Evolutionary conservation across 2,329 filamentous ascomycete genomes (phyloP).

Genomic region (Fusarium palustre): DNA sequence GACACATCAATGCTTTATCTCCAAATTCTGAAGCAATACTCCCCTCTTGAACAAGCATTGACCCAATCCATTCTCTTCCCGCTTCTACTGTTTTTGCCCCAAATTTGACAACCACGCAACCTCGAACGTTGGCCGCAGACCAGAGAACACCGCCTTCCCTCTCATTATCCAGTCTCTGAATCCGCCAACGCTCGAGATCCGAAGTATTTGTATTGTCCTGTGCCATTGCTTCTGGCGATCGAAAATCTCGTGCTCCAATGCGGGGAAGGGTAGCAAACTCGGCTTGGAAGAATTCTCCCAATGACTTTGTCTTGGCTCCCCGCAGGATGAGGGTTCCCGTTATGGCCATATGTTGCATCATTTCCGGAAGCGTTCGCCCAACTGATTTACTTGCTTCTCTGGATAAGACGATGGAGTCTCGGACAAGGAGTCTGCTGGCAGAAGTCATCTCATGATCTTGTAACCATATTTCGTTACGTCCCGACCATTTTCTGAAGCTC

Average conservation of each 20-base stretch:
- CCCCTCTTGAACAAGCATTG: constrained; percentile 79
- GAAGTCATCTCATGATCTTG: constrained; percentile 48
- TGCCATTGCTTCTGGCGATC: constrained; percentile 62
- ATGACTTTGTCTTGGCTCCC: constrained; percentile 73
- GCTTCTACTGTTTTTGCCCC: constrained; percentile 84
- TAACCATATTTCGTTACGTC: constrained; percentile 88
- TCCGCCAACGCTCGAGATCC: constrained; percentile 65
- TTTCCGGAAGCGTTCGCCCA: constrained; percentile 61
- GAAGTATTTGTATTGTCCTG: constrained; percentile 53
- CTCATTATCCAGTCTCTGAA: constrained; percentile 68
- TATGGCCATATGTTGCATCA: constrained; percentile 81
- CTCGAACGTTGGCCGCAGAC: constrained; percentile 83
- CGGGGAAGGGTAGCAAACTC: constrained; percentile 84
- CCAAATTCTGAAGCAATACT: constrained; percentile 80
- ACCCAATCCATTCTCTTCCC: constrained; percentile 81
- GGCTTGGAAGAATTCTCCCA: constrained; percentile 80
- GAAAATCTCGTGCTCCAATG: constrained; percentile 85
- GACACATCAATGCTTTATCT: constrained; percentile 81
- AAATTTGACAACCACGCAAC: constrained; percentile 92
- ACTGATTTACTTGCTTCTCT: constrained; percentile 58
- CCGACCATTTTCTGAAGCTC: constrained; percentile 82
- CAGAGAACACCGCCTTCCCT: constrained; percentile 73
- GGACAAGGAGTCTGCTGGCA: constrained; percentile 75
- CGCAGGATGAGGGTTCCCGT: constrained; percentile 88
- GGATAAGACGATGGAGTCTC: constrained; percentile 85